These are phyloP conservation scores for Arabidopsis suecica DNA, from an alignment of 345 rosid species.

Conservation along the genomic window DNA sequence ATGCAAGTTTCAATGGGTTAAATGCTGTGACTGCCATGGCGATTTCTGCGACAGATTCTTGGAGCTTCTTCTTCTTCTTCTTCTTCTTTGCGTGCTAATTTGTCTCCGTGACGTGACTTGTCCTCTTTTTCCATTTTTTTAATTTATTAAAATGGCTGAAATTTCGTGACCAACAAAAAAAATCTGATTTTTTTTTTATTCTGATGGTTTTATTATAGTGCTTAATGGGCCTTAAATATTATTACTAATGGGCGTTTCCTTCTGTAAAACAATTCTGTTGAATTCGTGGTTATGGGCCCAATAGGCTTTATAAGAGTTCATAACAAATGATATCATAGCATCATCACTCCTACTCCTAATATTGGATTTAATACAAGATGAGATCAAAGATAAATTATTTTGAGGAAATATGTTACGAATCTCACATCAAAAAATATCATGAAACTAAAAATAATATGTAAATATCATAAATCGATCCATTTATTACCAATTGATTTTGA, in stretches of 20 bases:
- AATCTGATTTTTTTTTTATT: neutral
- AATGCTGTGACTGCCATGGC: constrained; percentile 63
- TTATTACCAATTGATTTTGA: too few species aligned
- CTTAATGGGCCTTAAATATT: constrained; percentile 21
- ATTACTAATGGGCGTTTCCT: neutral
- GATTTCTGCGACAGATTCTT: constrained; percentile 27
- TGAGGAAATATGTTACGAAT: too few species aligned
- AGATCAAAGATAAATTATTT: too few species aligned
- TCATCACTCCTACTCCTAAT: too few species aligned
- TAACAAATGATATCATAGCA: too few species aligned
- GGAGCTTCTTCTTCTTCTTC: constrained; percentile 16
- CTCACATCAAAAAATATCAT: too few species aligned
- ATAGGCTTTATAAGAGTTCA: neutral
- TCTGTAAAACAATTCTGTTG: too few species aligned
- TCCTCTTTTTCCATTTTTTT: neutral
- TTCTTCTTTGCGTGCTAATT: constrained; percentile 25
- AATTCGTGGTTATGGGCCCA: neutral
- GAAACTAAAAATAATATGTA: too few species aligned
- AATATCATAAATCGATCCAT: too few species aligned
- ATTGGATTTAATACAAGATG: too few species aligned
- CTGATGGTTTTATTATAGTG: neutral
- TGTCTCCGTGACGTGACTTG: constrained; percentile 18
- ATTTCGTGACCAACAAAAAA: constrained; percentile 8
- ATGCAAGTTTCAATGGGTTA: constrained; percentile 49
- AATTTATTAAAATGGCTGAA: neutral